Evolutionary conservation across 169 alveolate genomes (phyloP).

Genomic region (Plasmodium vinckei): DNA sequence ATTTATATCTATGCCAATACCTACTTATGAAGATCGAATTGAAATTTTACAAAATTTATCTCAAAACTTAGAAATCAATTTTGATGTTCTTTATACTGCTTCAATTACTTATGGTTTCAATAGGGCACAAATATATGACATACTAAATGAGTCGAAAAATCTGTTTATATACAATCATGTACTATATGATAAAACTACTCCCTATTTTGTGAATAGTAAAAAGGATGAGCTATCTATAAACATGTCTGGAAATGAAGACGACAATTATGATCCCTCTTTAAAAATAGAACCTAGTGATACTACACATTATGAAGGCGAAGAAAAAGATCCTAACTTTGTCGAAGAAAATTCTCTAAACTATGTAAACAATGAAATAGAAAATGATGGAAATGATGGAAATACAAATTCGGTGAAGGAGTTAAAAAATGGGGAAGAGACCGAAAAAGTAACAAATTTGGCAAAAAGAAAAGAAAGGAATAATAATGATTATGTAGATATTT

Average conservation of each 20-base stretch:
- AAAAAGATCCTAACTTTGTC: neutral
- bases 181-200: neutral
- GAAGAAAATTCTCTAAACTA: too few species aligned
- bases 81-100: constrained; percentile 44
- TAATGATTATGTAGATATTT: neutral
- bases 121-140: constrained; percentile 56
- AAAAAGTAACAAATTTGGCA: neutral
- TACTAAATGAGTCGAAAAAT: constrained; percentile 37
- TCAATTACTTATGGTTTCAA: constrained; percentile 63
- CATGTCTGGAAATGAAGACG: neutral
- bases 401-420: neutral
- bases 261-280: neutral
- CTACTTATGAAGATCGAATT: constrained; percentile 69
- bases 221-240: neutral
- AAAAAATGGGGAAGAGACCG: neutral
- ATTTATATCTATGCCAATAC: constrained; percentile 56
- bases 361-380: neutral
- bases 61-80: neutral
- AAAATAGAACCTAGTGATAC: neutral
- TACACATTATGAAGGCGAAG: neutral
- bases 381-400: neutral
- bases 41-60: constrained; percentile 44
- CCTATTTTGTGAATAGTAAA: neutral
- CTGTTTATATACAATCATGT: constrained; percentile 32
- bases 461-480: neutral